Base-by-base conservation (phyloP, 2,329 filamentous ascomycete genomes). In the Scedosporium aurantiacum region DNA sequence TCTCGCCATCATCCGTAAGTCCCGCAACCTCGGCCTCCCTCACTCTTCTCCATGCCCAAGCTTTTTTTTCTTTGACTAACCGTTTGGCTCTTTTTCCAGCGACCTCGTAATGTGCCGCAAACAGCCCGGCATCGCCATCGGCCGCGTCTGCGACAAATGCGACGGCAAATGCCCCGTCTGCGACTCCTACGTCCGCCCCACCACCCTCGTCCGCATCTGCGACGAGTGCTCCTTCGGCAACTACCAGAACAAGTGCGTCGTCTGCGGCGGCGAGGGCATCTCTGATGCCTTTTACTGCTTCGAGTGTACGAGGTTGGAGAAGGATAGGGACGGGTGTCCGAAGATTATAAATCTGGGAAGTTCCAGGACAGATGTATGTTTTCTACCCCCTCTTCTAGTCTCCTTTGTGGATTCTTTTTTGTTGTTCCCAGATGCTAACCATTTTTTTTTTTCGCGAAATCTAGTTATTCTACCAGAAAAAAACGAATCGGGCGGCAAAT, bases 21-120 rank as follows among this genome's bases (percentile, higher is more conserved):
- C 58, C 40, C 40, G 4, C 14, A 4, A 40, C 62, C 50, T 18
- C 57, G 60, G 27, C 32, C 25, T 45, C 37, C 28, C 6, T 25
- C 58, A 52, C 32, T 18, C 47, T 21, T 47, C 25, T 45, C 54
- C n/a, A 16, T 8, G 41, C 32, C 61, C 56, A 41, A 58, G 52
- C 61, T 40, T 40, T 40, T 57, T 54, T 61, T 18, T 23, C 45
- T n/a, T 52, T 32, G 55, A 62, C 74, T 73, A 68, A 74, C 69
- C 23, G 4, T 5, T 37, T 21, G 5, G 5, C 3, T 47, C 43
- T 32, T 14, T 14, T 55, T 56, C 28, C 71, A 90, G 88, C 75
- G 94, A 99, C 81, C 87, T 99, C 68, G 94, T 99, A 70, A 97
- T 97, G 93, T 99, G 94, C 84, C 92, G 93, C 79, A 99, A 99